Conservation (phyloP, 352 stramenopile species). For the Plasmopara viticola region DNA sequence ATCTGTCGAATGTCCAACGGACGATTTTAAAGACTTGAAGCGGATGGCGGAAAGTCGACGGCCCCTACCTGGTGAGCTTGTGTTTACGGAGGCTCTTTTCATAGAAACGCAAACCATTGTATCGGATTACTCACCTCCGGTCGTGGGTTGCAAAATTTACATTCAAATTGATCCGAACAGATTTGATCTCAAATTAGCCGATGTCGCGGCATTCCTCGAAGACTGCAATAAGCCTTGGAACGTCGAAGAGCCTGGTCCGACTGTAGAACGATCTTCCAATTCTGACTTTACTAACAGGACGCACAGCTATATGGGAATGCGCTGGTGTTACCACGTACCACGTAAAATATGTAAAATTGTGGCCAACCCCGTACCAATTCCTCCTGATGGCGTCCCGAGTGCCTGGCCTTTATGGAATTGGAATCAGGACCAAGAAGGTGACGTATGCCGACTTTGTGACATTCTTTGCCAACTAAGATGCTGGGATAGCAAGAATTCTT, state of each 20-base stretch:
- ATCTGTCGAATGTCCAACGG: slow-evolving; percentile 13
- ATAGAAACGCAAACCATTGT: slow-evolving; percentile 49
- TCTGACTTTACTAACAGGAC: slow-evolving; percentile 43
- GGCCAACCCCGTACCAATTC: slow-evolving; percentile 51
- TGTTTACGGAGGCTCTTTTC: slow-evolving; percentile 54
- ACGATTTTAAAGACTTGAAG: slow-evolving; percentile 57
- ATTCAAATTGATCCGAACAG: slow-evolving; percentile 23
- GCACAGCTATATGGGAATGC: slow-evolving; percentile 70
- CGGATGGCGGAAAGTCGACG: slow-evolving; percentile 45
- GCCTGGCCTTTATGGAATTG: slow-evolving; percentile 61
- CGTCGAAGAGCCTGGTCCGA: slow-evolving; percentile 11
- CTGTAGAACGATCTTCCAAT: slow-evolving; percentile 14
- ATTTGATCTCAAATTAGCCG: slow-evolving; percentile 26
- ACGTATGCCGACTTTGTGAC: slow-evolving; percentile 44
- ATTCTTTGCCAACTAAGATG: slow-evolving; percentile 67
- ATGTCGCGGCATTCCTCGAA: slow-evolving; percentile 40
- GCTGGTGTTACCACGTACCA: slow-evolving; percentile 74
- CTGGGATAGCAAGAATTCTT: slow-evolving; percentile 48
- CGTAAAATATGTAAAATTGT: slow-evolving; percentile 45
- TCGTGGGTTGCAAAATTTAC: slow-evolving; percentile 11
- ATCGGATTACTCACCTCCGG: slow-evolving; percentile 5
- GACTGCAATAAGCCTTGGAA: slow-evolving; percentile 59
- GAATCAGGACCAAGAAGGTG: slow-evolving; percentile 22
- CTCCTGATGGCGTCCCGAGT: slow-evolving; percentile 45
- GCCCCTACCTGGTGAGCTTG: slow-evolving; percentile 50